Evolutionary conservation across 352 stramenopile genomes (phyloP), one percentile per base, ranked within the genome.

Genomic region (Globisporangium heterothallicum): DNA sequence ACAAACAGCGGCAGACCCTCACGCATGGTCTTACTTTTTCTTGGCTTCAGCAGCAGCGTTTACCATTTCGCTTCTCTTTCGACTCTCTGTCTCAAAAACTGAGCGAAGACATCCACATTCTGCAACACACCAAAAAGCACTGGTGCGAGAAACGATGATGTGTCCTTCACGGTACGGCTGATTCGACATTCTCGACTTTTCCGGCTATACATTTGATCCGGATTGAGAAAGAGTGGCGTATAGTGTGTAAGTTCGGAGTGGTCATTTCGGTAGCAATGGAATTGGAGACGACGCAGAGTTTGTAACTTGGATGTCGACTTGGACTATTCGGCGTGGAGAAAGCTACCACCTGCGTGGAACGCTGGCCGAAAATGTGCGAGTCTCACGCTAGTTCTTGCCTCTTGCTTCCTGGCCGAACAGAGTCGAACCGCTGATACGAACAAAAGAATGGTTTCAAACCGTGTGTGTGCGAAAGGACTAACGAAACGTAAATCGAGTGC

Each of bases 1-100:
- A 43, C 10, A 47, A 2, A 49, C 9, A 53, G 22, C 38, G 7
- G 44, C 9, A 38, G 9, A 14, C 27, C 2, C n/a, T n/a, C n/a
- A n/a, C n/a, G n/a, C n/a, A n/a, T n/a, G n/a, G 2, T 63, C 75
- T 56, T 57, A 89, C 78, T 86, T 87, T 70, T 89, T 89, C 78
- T 89, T 89, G 45, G 75, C 75, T 67, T 89, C 75, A n/a, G 78
- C 78, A 40, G 75, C 74, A 63, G 78, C 59, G 68, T 85, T 87
- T 42, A 72, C 62, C 78, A 89, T 89, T n/a, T n/a, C n/a, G n/a
- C n/a, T n/a, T 36, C 26, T 35, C 18, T 8, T 24, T 25, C 32
- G 35, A 32, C 22, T 9, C 34, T 51, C 25, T 16, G 26, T 12
- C 14, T 49, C 19, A 9, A 25, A 30, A n/a, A n/a, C n/a, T n/a